Conservation (phyloP, 305 asterid species). For the Solanum hybrid region DNA sequence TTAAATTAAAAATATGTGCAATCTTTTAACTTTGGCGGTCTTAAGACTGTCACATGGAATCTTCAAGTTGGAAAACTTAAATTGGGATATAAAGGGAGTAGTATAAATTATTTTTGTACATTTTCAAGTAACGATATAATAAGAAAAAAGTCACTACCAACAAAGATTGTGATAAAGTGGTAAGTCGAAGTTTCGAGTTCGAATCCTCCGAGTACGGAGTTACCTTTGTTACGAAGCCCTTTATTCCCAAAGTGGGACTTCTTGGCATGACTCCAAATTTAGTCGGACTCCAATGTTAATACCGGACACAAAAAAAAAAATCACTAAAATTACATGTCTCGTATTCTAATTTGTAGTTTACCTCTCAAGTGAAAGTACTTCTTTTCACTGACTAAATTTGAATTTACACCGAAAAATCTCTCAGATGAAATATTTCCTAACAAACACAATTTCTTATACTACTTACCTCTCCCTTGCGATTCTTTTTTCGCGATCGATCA, state of each 20-base stretch:
- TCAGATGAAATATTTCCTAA: background rate
- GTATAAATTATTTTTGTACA: background rate
- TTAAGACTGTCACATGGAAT: background rate
- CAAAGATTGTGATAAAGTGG: background rate
- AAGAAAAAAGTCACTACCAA: background rate
- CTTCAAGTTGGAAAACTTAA: background rate
- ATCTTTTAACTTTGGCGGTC: rapidly evolving
- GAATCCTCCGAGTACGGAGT: no score
- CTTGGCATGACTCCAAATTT: background rate
- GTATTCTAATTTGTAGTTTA: background rate
- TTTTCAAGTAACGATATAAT: background rate
- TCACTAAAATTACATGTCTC: background rate
- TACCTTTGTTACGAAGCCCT: background rate
- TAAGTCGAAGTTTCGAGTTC: background rate
- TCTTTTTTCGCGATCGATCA: background rate
- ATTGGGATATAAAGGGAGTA: background rate
- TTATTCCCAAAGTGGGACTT: background rate
- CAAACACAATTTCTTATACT: background rate
- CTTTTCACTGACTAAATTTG: background rate
- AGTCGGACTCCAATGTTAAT: background rate
- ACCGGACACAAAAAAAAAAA: background rate
- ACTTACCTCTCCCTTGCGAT: background rate
- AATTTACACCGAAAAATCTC: background rate
- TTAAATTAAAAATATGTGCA: background rate
- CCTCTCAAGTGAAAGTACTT: background rate